Conservation (phyloP, 345 rosid species). For the Salix purpurea region DNA sequence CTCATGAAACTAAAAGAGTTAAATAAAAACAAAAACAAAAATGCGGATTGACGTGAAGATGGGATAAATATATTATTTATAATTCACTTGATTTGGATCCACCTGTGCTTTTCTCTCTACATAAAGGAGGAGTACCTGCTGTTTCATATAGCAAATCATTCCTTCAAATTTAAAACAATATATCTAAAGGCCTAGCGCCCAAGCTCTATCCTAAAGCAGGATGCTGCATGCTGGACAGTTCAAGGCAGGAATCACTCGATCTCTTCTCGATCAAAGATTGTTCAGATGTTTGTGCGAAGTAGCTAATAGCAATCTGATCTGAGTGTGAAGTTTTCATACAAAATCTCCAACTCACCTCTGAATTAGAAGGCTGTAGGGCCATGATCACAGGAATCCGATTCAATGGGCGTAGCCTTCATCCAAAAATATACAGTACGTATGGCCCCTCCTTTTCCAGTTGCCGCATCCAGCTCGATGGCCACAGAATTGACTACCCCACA, state of each 20-base stretch:
- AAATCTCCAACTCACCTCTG: conserved; percentile 2
- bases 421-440: background rate
- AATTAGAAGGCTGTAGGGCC: background rate
- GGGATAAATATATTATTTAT: too few species aligned
- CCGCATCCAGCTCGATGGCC: conserved; percentile 28
- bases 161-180: too few species aligned
- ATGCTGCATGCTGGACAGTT: background rate
- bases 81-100: too few species aligned
- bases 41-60: too few species aligned
- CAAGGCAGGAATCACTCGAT: background rate
- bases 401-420: conserved; percentile 21
- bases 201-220: background rate
- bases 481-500: conserved; percentile 12
- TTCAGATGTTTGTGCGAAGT: background rate
- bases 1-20: too few species aligned
- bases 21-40: too few species aligned
- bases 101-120: too few species aligned
- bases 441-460: conserved; percentile 20
- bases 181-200: too few species aligned
- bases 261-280: background rate
- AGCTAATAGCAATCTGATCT: background rate
- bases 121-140: too few species aligned
- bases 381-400: conserved; percentile 29
- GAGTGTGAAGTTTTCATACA: background rate
- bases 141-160: too few species aligned